Evolutionary conservation across 225 moss, liverwort and hornwort genomes (phyloP), one percentile per base, ranked within the genome.

Genomic region (Sphagnum contortum): DNA sequence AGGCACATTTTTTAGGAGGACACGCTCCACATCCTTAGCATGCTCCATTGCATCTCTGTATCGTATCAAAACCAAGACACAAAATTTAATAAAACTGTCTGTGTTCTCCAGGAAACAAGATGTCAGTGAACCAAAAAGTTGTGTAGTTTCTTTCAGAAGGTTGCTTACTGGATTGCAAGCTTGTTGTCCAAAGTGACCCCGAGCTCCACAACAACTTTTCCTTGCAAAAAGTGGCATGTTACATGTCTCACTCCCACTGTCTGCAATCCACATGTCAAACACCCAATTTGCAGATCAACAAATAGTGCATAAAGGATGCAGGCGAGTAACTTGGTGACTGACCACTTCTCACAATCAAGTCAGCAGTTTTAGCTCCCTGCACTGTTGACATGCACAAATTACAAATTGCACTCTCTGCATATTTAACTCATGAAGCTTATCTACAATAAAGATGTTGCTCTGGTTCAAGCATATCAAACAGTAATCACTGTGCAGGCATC

Each of bases 191-290:
- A 87, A 44, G 78, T 81, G 49, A 95, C 80, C 67, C 87, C 92
- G 76, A 96, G 88, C 75, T 96, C 88, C 60, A 92, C 85, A 63
- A 88, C 80, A 56, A 92, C 88, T 70, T 80, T 83, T 61, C 92
- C 92, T 70, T 80, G 87, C 65, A 92, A 73, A 68, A 90, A 96
- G 73, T 96, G 96, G 57, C 90, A 90, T 5, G 92, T 96, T 9
- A 96, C 81, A 50, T 88, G 88, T 66, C 70, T 71, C 70, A 92
- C 73, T 50, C 61, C 80, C 73, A 90, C 87, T 66, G 72, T 76
- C 92, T 96, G 87, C 76, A 84, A 68, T 29, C 29, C 29, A 29
- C 55, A 62, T 49, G 51, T 57, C 14, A 58, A 57, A 29, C 29
- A 29, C 29, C 29, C 29, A 29, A 29, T 29, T 29, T 29, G 29